Conservation (phyloP, 768 basidiomycete genomes). For the Lactarius hatsudake region DNA sequence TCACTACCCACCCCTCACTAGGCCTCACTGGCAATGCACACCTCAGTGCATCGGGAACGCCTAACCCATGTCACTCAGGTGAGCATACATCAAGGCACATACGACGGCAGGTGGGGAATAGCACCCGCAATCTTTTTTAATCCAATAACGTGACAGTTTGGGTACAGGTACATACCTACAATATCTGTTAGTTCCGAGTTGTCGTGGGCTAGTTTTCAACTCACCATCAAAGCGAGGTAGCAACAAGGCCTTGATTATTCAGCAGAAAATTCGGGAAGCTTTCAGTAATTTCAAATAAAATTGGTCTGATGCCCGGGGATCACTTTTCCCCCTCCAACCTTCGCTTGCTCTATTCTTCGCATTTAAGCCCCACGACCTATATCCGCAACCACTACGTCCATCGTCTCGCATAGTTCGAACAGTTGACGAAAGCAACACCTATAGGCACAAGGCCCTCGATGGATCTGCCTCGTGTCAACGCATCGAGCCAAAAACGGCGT, state of each 20-base stretch:
- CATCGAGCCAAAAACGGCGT: constrained; percentile 3
- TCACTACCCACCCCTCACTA: not conserved
- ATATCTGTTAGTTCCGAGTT: not conserved
- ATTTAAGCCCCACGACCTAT: not conserved
- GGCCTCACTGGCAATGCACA: not conserved
- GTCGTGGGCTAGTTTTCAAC: not conserved
- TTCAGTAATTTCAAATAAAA: not conserved
- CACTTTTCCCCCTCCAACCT: not conserved
- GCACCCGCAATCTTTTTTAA: not conserved
- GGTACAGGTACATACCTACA: not conserved
- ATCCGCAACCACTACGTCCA: constrained; percentile 7
- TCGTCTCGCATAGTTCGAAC: not conserved
- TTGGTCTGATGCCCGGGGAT: not conserved
- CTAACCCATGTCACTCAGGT: not conserved
- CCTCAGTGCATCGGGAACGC: not conserved
- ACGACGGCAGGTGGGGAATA: not conserved
- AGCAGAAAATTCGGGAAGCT: not conserved
- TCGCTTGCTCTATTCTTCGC: not conserved
- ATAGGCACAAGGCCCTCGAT: not conserved
- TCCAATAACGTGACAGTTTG: not conserved
- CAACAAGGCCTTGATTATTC: not conserved
- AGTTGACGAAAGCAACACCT: not conserved
- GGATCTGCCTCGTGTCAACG: not conserved
- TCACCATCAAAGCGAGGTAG: not conserved
- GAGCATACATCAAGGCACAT: not conserved